phyloP scores from a whole-genome alignment of 108 stramenopile genomes.

The Epithemia pelagica region DNA sequence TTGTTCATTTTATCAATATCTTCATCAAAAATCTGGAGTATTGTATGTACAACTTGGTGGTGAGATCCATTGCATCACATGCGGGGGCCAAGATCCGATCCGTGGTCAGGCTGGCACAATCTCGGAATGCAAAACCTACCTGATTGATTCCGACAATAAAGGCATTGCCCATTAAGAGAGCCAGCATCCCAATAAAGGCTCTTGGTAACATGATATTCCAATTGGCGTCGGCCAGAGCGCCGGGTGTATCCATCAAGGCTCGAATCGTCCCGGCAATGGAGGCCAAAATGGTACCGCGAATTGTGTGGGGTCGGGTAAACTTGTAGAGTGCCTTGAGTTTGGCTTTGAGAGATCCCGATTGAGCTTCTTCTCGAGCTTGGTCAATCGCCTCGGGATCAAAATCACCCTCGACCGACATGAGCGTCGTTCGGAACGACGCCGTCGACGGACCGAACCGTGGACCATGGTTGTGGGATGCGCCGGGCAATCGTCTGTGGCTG shows the following conservation, averaged over 20 bases:
- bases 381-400: slow-evolving; percentile 77
- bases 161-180: slow-evolving; percentile 89
- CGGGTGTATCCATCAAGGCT: slow-evolving; percentile 83
- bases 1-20: slow-evolving; percentile 95
- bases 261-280: slow-evolving; percentile 88
- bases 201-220: slow-evolving; percentile 74
- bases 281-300: slow-evolving; percentile 92
- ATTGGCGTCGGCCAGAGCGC: slow-evolving; percentile 49
- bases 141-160: slow-evolving; percentile 98
- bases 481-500: too few species aligned
- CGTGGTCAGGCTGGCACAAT: too few species aligned
- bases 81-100: too few species aligned
- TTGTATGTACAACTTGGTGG: too few species aligned
- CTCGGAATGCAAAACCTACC: background rate
- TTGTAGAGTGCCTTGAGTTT: slow-evolving; percentile 83
- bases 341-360: slow-evolving; percentile 67
- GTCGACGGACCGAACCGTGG: too few species aligned
- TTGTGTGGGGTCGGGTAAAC: slow-evolving; percentile 96
- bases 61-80: too few species aligned
- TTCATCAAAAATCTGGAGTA: slow-evolving; percentile 73
- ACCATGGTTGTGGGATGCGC: too few species aligned
- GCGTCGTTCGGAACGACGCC: too few species aligned
- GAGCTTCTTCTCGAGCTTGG: slow-evolving; percentile 34
- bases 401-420: slow-evolving; percentile 77
- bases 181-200: slow-evolving; percentile 82